phyloP scores from a whole-genome alignment of 2,329 filamentous ascomycete genomes.

The Tolypocladium ophioglossoides region DNA sequence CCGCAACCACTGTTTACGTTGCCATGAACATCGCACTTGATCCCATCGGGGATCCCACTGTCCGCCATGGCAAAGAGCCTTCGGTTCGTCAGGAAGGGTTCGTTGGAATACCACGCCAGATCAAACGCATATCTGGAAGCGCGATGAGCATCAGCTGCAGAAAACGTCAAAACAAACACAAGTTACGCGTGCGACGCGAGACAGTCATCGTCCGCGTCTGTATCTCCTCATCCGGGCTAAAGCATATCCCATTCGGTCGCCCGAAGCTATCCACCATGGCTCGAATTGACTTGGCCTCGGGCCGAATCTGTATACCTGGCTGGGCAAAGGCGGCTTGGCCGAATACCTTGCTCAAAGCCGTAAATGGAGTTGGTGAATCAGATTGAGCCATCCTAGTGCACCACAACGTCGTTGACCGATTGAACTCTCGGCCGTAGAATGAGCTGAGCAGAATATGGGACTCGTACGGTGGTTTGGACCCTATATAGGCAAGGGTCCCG shows the following conservation, averaged over 20 bases:
- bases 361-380: constrained; percentile 42
- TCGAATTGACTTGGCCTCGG: constrained; percentile 24
- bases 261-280: constrained; percentile 37
- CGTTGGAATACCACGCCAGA: constrained; percentile 10
- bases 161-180: background rate
- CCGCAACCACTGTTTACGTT: constrained; percentile 39
- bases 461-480: constrained; percentile 17
- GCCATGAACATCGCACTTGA: constrained; percentile 33
- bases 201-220: constrained; percentile 26
- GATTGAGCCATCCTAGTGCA: constrained; percentile 29
- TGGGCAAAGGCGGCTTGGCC: constrained; percentile 31
- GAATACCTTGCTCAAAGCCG: constrained; percentile 35
- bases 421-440: constrained; percentile 34
- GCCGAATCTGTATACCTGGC: constrained; percentile 37
- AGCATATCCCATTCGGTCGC: constrained; percentile 33
- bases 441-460: constrained; percentile 20
- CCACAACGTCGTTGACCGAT: constrained; percentile 38
- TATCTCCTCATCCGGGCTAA: constrained; percentile 33
- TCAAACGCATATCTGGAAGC: constrained; percentile 24
- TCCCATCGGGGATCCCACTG: constrained; percentile 34
- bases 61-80: constrained; percentile 40
- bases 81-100: constrained; percentile 34
- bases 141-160: background rate
- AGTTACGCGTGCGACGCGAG: constrained; percentile 16
- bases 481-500: constrained; percentile 21